These are phyloP conservation scores for Phytophthora brassicae DNA, from an alignment of 352 stramenopile genomes.

Conservation along the genomic window DNA sequence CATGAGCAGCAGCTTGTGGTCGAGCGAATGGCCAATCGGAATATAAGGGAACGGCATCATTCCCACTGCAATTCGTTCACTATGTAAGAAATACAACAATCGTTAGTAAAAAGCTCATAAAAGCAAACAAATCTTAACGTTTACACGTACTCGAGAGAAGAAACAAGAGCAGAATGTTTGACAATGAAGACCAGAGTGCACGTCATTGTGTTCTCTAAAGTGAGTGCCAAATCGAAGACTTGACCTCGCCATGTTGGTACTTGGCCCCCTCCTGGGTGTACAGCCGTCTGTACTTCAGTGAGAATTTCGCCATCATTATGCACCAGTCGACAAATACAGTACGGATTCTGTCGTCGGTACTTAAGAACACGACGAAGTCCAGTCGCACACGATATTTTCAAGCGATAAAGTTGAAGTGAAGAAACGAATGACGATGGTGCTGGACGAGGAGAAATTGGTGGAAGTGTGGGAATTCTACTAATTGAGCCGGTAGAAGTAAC, in stretches of 20 bases:
- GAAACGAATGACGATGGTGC: conserved; percentile 1
- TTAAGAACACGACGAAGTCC: conserved; percentile 23
- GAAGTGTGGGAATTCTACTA: neutral
- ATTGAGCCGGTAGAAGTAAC: neutral
- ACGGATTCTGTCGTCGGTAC: conserved; percentile 23
- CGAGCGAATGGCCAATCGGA: conserved; percentile 17
- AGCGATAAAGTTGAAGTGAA: conserved; percentile 18
- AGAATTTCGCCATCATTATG: conserved; percentile 22
- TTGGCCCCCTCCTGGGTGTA: conserved; percentile 26
- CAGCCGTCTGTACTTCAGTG: conserved; percentile 23
- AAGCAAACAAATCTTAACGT: neutral
- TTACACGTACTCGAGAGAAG: conserved; percentile 26
- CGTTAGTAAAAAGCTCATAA: neutral
- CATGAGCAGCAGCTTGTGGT: conserved; percentile 29
- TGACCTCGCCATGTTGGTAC: conserved; percentile 25
- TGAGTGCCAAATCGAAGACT: conserved; percentile 31
- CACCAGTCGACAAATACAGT: conserved; percentile 32
- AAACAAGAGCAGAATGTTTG: conserved; percentile 24
- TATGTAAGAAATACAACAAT: conserved; percentile 3
- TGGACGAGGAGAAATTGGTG: conserved; percentile 18
- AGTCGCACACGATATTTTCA: conserved; percentile 27
- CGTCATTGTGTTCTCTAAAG: conserved; percentile 17
- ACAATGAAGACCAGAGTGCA: conserved; percentile 34
- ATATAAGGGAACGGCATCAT: conserved; percentile 31
- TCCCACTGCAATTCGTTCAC: conserved; percentile 27